A percentile compares a stretch with the other conserved stretches of the same genome.
Conservation (phyloP, 2,329 filamentous ascomycete genomes). For the Aaosphaeria pasadenensis region DNA sequence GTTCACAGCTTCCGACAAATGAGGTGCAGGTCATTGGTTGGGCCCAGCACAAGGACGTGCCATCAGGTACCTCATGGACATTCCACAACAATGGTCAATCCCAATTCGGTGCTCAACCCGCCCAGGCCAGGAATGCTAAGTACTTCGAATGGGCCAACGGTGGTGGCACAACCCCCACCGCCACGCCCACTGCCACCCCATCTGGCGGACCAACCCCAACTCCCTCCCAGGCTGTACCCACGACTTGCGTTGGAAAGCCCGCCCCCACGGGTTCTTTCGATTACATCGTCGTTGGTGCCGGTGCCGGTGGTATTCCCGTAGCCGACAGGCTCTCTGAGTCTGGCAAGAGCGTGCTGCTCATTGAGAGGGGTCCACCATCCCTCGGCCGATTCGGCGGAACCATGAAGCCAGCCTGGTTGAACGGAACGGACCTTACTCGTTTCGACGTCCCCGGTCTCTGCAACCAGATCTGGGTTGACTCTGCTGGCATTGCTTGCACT, state of each 20-base stretch:
- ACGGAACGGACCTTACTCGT: slow-evolving; percentile 61
- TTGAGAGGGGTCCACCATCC: slow-evolving; percentile 51
- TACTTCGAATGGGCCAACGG: slow-evolving; percentile 41
- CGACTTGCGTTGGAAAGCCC: slow-evolving; percentile 34
- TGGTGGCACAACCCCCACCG: slow-evolving; percentile 28
- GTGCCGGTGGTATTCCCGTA: slow-evolving; percentile 59
- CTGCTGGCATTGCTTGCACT: slow-evolving; percentile 61
- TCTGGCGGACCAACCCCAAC: slow-evolving; percentile 20
- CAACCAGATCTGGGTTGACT: slow-evolving; percentile 67
- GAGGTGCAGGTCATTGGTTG: slow-evolving; percentile 52
- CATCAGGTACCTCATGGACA: slow-evolving; percentile 46
- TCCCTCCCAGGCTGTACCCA: slow-evolving; percentile 26
- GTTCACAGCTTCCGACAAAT: slow-evolving; percentile 36
- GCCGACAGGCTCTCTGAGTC: slow-evolving; percentile 62
- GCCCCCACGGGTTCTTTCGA: slow-evolving; percentile 52
- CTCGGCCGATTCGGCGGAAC: slow-evolving; percentile 64
- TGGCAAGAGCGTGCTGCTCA: slow-evolving; percentile 62
- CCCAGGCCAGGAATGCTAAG: slow-evolving; percentile 43
- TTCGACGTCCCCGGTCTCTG: slow-evolving; percentile 71
- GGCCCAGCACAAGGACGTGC: slow-evolving; percentile 47
- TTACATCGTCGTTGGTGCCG: slow-evolving; percentile 64
- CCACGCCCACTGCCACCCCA: slow-evolving; percentile 19
- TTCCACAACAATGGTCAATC: slow-evolving; percentile 55
- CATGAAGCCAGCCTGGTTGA: slow-evolving; percentile 60
- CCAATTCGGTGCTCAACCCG: slow-evolving; percentile 50